Base-by-base conservation (phyloP, 1,284 basidiomycete species). In the Heliocybe sulcata region DNA sequence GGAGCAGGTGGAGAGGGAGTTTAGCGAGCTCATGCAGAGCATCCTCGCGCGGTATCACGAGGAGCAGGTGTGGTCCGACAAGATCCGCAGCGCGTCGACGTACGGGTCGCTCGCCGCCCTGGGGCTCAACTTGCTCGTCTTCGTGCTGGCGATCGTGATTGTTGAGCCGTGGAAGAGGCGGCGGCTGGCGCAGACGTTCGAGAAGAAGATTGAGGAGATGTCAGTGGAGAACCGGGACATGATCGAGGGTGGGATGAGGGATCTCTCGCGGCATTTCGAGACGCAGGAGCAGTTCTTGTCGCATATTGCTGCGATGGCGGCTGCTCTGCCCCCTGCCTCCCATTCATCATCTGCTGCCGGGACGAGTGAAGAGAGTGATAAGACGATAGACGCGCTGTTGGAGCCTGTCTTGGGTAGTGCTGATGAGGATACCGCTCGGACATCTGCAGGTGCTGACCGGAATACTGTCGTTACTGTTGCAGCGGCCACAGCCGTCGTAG, bases 21-120 rank as follows among this genome's bases (percentile, higher is more conserved):
- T 97, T 68, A 87, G 80, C 61, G 85, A 84, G 63, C 77, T 97
- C 57, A 91, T 94, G 85, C 85, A 85, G 56, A 76, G 82, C 2
- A 97, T 97, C 63, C 78, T 98, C 55, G 83, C 81, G 52, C 77
- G 94, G 27, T 98, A 98, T 68, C 94, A 98, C 72, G 94, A 97
- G 70, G 94, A 97, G 67, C 94, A 98, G 69, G 85, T 96, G 3
- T 98, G 94, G 94, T 93, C 90, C 57, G 94, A 98, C 75, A 98
- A 98, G 74, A 96, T 98, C 59, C 82, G 94, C 42, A 92, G 90
- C 61, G 88, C 91, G 45, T 91, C 90, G 55, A 96, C 94, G 4
- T 96, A 95, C 68, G 93, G 92, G 1, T 87, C 86, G 48, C 75
- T 97, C 56, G 85, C 84, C 1, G 93, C 84, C 50, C 79, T 97